A percentile compares a stretch with the other conserved stretches of the same genome.
Evolutionary conservation across 179 eudicot genomes (phyloP).

Genomic region (Camellia oleifera): DNA sequence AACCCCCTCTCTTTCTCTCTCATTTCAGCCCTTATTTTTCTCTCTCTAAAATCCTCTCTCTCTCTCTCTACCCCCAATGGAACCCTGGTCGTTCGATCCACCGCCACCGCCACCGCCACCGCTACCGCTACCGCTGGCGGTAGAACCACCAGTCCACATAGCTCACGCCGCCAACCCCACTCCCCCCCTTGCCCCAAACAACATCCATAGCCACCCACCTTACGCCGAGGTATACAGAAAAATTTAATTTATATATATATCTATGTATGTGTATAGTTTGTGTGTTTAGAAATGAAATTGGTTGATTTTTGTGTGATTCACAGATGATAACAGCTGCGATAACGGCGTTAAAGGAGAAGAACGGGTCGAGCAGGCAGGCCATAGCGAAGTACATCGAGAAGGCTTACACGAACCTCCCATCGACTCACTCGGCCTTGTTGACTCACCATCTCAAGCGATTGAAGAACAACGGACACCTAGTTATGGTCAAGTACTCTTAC

Average conservation of each 20-base stretch:
- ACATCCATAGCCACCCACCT: constrained; percentile 19
- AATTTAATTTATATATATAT: too few species aligned
- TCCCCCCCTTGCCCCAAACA: constrained; percentile 1
- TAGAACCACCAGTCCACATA: constrained; percentile 13
- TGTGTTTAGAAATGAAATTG: background rate
- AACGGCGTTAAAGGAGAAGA: constrained; percentile 43
- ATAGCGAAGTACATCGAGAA: constrained; percentile 60
- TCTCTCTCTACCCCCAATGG: background rate
- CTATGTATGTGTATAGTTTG: background rate
- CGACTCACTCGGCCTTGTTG: constrained; percentile 56
- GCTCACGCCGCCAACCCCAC: constrained; percentile 21
- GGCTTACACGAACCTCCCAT: constrained; percentile 46
- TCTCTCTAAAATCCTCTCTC: background rate
- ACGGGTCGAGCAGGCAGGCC: constrained; percentile 67
- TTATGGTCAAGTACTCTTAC: constrained; percentile 65
- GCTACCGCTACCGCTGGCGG: background rate
- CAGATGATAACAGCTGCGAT: constrained; percentile 75
- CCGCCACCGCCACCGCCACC: constrained; percentile 4
- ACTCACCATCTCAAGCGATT: constrained; percentile 60
- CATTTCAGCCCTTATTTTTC: background rate
- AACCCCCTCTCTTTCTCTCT: too few species aligned
- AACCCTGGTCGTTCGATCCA: constrained; percentile 6
- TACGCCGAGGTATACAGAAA: constrained; percentile 19
- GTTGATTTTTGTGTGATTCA: background rate
- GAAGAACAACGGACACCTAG: constrained; percentile 47